Evolutionary conservation across 2,329 filamentous ascomycete genomes (phyloP), one percentile per base, ranked within the genome.

Genomic region (Saccharata proteae): DNA sequence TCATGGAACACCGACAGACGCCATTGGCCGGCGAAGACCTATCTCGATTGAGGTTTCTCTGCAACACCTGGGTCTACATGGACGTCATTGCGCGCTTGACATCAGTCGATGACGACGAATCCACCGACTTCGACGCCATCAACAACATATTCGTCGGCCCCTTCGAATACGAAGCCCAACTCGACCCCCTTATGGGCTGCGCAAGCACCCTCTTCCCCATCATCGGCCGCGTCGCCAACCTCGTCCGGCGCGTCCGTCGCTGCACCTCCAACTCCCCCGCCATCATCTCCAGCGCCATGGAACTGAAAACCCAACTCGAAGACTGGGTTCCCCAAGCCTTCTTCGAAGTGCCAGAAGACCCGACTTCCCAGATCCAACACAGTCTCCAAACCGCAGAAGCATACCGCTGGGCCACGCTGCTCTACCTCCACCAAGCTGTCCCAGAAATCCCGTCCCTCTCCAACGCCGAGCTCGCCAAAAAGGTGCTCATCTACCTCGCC

Each of bases 31-130:
- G 30, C 8, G 49, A 61, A 15, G 66, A 72, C 26, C 48, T 70
- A 9, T 56, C 62, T 22, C 59, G 74, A 6, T 55, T 81, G 15
- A 71, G 70, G 34, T 81, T 81, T 42, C 58, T 82, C 12, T 77
- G 74, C 54, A 80, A 80, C 45, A 73, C 71, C 4, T 81, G 74
- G 72, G 65, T 80, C 6, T 82, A 81, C 44, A 77, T 80, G 67
- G 75, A 80, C 47, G 77, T 81, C 16, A 75, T 81, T 39, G 71
- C 77, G 15, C 67, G 76, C 10, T 55, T 82, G 29, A 80, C 75
- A 0, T 74, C 74, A 3, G 54, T 71, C 3, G 69, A 73, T 36
- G 65, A 69, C 20, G 68, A 71, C 15, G 69, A 71, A 9, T 61
- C 61, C 3, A 62, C 63, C 27, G 66, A 72, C 43, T 68, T 72